These are phyloP conservation scores for Aurantiochytrium sp. DNA, from an alignment of 108 stramenopile species.

Conservation along the genomic window DNA sequence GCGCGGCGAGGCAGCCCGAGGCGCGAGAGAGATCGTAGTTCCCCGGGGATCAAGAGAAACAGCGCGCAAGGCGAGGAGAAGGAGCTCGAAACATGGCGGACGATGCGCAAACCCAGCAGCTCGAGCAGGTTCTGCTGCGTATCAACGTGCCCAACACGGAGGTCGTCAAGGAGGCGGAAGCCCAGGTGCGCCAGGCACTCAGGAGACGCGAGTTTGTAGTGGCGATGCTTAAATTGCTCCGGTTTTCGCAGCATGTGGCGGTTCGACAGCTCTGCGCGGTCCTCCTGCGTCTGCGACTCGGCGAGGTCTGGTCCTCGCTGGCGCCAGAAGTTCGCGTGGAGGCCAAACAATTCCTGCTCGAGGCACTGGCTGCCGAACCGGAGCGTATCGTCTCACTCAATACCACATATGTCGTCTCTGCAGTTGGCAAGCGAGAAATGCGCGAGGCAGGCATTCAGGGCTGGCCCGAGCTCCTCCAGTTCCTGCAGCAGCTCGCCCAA, in stretches of 20 bases:
- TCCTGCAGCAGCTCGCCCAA: not conserved
- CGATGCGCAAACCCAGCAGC: not conserved
- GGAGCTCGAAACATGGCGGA: not conserved
- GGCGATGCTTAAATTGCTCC: not conserved
- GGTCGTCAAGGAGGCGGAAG: not conserved
- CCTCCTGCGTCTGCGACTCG: not conserved
- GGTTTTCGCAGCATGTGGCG: not conserved
- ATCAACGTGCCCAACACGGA: constrained; percentile 2
- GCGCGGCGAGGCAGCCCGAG: no score
- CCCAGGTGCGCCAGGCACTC: not conserved
- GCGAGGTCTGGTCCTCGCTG: not conserved
- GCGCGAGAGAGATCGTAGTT: no score
- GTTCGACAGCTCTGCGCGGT: not conserved
- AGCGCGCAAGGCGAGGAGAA: no score
- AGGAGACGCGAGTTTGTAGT: not conserved
- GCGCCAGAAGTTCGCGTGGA: not conserved
- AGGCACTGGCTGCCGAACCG: constrained; percentile 1
- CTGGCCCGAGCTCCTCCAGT: not conserved
- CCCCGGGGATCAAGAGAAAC: no score
- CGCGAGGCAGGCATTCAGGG: not conserved
- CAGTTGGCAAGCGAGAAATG: not conserved
- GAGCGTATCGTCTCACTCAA: not conserved
- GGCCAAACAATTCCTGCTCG: not conserved
- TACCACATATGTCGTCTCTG: not conserved
- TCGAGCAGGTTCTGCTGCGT: not conserved